Evolutionary conservation across 1,284 basidiomycete genomes (phyloP), one percentile per base, ranked within the genome.

Genomic region (Takashimella tepidaria): DNA sequence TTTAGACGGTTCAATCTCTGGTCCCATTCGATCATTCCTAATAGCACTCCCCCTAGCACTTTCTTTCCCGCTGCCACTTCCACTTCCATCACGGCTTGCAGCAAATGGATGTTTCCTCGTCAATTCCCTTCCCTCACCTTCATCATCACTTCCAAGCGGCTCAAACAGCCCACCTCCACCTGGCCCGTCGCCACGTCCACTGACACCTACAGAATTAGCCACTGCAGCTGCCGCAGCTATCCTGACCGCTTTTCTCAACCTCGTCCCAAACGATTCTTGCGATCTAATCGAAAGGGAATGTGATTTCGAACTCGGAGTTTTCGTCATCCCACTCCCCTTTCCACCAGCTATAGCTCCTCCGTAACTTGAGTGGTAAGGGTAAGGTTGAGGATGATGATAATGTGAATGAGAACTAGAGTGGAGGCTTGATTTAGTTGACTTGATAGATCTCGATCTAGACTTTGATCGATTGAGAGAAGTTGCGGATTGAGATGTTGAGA

Each of bases 141-240:
- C 31, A 5, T 40, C 48, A 19, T 57, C 47, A 0, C 42, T 45
- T 24, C 31, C 47, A 13, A 62, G 24, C 26, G 60, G 59, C 8
- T 56, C 60, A 40, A 60, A 63, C 6, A 50, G 47, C 31, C 61
- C 61, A 42, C 59, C 59, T 23, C 59, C 60, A 19, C 12, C 42
- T 45, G 20, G 57, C 10, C 24, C 50, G 23, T 16, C 48, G 46
- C 12, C 49, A 44, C 24, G 56, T 24, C 21, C 50, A 31, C 13
- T 41, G n/a, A 21, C 49, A 25, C 37, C 50, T 11, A 31, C 47
- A 49, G 6, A 3, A 12, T 5, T 22, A 16, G 6, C 44, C 43
- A 26, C 37, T 48, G 25, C n/a, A 21, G 43, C 23, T 13, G 26
- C 48, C 19, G 26, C 19, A 23, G 25, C 41, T 20, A 25, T 19